A percentile compares a stretch with the other conserved stretches of the same genome.
phyloP scores from a whole-genome alignment of 805 yeast genomes.

The Lachancea kluyveri region DNA sequence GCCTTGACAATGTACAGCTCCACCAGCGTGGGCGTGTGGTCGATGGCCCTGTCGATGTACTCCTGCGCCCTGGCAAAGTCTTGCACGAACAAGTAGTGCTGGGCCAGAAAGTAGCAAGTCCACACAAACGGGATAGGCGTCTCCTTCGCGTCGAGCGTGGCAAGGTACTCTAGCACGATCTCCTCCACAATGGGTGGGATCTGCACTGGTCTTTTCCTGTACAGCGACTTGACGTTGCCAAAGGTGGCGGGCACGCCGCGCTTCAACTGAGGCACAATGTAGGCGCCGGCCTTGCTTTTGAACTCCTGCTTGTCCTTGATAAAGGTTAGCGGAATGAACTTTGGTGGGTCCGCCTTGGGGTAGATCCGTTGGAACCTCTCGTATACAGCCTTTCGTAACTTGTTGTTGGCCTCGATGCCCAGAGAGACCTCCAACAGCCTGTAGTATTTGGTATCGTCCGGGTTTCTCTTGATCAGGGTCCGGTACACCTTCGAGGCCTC shows the following conservation, averaged over 20 bases:
- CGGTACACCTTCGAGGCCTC: slow-evolving; percentile 70
- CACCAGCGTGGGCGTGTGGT: slow-evolving; percentile 75
- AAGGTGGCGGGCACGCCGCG: slow-evolving; percentile 90
- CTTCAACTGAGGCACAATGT: slow-evolving; percentile 54
- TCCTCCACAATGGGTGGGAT: slow-evolving; percentile 40
- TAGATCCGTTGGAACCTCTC: slow-evolving; percentile 59
- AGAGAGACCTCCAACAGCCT: slow-evolving; percentile 58
- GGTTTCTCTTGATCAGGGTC: slow-evolving; percentile 72
- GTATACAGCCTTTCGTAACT: slow-evolving; percentile 54
- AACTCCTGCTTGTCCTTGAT: slow-evolving; percentile 45
- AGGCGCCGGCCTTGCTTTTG: slow-evolving; percentile 40
- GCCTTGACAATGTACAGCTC: slow-evolving; percentile 81
- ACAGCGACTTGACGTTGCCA: slow-evolving; percentile 76
- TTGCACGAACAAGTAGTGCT: slow-evolving; percentile 58
- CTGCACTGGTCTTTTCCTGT: slow-evolving; percentile 38
- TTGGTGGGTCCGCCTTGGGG: slow-evolving; percentile 80
- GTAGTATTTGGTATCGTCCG: slow-evolving; percentile 70
- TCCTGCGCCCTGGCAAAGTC: slow-evolving; percentile 49
- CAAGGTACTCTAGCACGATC: slow-evolving; percentile 46
- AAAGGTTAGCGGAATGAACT: slow-evolving; percentile 70
- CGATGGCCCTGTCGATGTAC: slow-evolving; percentile 55
- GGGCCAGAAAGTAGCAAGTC: slow-evolving; percentile 72
- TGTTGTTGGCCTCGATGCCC: slow-evolving; percentile 39
- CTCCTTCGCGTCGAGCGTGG: slow-evolving; percentile 22
- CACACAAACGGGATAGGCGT: slow-evolving; percentile 43